Conservation (phyloP, 2,329 filamentous ascomycete genomes). For the Neopestalotiopsis clavispora region DNA sequence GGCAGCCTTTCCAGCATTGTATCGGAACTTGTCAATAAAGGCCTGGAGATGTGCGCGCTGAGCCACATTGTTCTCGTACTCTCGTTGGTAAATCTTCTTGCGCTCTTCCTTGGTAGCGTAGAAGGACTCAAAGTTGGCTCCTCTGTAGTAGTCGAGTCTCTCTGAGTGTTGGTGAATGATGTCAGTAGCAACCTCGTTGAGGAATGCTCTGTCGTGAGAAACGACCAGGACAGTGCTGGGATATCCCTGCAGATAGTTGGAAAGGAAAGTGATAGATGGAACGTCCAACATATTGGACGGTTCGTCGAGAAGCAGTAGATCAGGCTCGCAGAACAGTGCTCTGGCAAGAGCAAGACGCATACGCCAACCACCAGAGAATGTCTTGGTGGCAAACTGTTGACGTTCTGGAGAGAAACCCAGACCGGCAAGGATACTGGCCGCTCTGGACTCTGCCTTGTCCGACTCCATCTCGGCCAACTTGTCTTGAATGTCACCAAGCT, state of each 20-base stretch:
- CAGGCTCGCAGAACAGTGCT: conserved; percentile 97
- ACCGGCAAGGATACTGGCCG: conserved; percentile 94
- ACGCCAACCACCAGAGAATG: conserved; percentile 99
- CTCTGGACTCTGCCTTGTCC: conserved; percentile 94
- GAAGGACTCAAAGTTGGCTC: conserved; percentile 95
- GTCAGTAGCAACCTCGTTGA: conserved; percentile 98
- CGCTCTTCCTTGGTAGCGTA: conserved; percentile 97
- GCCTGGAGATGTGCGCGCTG: conserved; percentile 91
- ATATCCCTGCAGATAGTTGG: conserved; percentile 92
- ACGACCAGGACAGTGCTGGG: conserved; percentile 95
- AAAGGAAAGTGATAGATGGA: conserved; percentile 97
- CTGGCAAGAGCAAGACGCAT: conserved; percentile 95
- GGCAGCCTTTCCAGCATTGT: conserved; percentile 98
- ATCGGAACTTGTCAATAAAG: conserved; percentile 99
- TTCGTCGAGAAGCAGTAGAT: conserved; percentile 95
- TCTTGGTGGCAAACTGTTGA: conserved; percentile 92
- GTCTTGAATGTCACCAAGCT: conserved; percentile 85
- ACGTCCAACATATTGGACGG: conserved; percentile 99
- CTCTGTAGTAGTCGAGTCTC: conserved; percentile 96
- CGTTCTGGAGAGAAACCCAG: conserved; percentile 94
- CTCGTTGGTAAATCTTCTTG: conserved; percentile 92
- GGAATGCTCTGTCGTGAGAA: conserved; percentile 97
- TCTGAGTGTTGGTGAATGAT: conserved; percentile 99
- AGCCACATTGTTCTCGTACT: conserved; percentile 98
- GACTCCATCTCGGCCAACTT: conserved; percentile 99